Evolutionary conservation across 257 asterid genomes (phyloP).

Genomic region (Nicotiana tabacum): DNA sequence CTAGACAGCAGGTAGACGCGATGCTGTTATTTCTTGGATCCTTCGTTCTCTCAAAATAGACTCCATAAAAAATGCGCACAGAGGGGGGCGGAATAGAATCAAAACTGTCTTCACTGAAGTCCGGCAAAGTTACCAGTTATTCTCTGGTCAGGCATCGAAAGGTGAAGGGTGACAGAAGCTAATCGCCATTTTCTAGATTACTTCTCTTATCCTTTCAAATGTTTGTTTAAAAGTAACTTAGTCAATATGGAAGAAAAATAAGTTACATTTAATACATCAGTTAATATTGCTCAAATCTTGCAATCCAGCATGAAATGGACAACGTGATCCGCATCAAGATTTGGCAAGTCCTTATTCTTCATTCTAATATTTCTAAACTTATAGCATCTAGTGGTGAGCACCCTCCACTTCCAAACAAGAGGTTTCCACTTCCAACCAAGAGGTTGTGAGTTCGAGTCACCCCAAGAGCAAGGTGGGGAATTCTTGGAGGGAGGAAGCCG

Average conservation of each 20-base stretch:
- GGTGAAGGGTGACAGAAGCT: not conserved
- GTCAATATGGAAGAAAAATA: not conserved
- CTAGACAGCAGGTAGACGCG: not conserved
- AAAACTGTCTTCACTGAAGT: not conserved
- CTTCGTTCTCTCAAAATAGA: not conserved
- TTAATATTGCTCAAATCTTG: not conserved
- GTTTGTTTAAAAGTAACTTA: not conserved
- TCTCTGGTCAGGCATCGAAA: not conserved
- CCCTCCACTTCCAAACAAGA: no score
- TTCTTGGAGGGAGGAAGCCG: no score
- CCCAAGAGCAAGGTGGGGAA: no score
- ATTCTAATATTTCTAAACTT: not conserved
- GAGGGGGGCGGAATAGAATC: not conserved
- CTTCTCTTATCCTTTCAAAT: not conserved
- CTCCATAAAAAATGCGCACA: not conserved
- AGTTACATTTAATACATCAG: not conserved
- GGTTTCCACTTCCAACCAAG: no score
- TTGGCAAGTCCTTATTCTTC: not conserved
- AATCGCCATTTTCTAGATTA: not conserved
- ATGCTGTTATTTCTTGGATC: not conserved
- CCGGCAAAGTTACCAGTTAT: not conserved
- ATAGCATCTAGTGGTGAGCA: not conserved
- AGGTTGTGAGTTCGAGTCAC: no score
- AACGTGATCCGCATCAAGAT: not conserved
- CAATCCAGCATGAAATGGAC: not conserved